A percentile compares a stretch with the other conserved stretches of the same genome.
Conservation (phyloP, 176 grass and related monocot species). For the Musa schizocarpa region DNA sequence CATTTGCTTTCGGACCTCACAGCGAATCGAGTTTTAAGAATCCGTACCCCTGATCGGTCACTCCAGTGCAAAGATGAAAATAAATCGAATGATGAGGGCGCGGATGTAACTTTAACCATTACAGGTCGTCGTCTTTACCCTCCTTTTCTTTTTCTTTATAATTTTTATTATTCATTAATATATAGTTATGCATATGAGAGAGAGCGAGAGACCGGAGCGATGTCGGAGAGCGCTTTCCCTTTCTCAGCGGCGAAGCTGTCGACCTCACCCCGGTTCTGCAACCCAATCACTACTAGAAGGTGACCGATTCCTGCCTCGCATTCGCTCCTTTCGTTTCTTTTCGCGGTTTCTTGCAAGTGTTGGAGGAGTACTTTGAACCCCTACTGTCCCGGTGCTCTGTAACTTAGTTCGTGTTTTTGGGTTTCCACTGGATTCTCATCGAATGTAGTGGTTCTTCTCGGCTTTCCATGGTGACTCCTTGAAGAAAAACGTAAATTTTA, state of each 20-base stretch:
- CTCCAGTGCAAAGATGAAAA: not conserved
- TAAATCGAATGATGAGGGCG: not conserved
- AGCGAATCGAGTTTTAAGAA: not conserved
- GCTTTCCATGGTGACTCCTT: not conserved
- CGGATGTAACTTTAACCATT: not conserved
- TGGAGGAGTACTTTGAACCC: not conserved
- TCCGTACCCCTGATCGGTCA: not conserved
- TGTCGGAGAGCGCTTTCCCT: slow-evolving; percentile 8
- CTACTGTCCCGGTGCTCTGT: not conserved
- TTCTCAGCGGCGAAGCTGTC: not conserved
- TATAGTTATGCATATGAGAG: not conserved
- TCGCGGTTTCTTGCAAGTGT: too few relatives aligned
- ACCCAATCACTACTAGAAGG: not conserved
- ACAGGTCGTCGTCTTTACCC: not conserved
- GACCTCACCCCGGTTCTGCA: slow-evolving; percentile 8
- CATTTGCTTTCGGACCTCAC: not conserved
- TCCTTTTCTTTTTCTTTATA: not conserved
- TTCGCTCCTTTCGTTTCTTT: not conserved
- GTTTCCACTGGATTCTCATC: not conserved
- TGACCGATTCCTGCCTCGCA: not conserved
- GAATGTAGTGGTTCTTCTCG: not conserved
- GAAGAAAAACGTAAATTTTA: not conserved
- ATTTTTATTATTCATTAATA: too few relatives aligned
- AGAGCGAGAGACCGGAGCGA: too few relatives aligned
- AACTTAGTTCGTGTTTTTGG: not conserved